These are phyloP conservation scores for Calophaca sinica DNA, from an alignment of 306 rosid species.

Conservation along the genomic window DNA sequence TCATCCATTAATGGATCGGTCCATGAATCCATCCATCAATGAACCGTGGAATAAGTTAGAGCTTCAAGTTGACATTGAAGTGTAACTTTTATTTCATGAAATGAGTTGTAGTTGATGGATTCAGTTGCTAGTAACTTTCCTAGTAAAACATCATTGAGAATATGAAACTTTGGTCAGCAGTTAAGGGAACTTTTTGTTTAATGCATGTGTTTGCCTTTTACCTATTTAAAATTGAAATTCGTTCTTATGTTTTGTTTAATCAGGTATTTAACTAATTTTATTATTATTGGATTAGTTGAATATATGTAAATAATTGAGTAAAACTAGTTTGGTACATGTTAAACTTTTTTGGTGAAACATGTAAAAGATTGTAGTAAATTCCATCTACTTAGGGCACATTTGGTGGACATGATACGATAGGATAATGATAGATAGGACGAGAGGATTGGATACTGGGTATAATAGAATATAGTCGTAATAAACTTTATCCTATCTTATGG, in stretches of 20 bases:
- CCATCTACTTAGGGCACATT: too few species aligned
- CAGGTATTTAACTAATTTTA: too few species aligned
- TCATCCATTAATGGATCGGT: slow-evolving; percentile 37
- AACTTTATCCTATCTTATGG: too few species aligned
- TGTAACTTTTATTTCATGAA: slow-evolving; percentile 50
- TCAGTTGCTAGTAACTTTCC: slow-evolving; percentile 35
- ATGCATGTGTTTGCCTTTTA: slow-evolving; percentile 17
- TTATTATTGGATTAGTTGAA: too few species aligned
- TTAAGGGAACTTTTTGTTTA: slow-evolving; percentile 32
- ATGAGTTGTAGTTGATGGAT: slow-evolving; percentile 56
- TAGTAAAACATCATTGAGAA: slow-evolving; percentile 27
- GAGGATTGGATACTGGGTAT: too few species aligned
- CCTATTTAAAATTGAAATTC: not conserved
- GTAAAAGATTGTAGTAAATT: too few species aligned
- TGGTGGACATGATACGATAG: too few species aligned
- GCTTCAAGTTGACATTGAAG: slow-evolving; percentile 51
- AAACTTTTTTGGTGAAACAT: too few species aligned
- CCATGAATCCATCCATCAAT: slow-evolving; percentile 35
- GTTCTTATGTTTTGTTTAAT: not conserved
- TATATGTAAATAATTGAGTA: too few species aligned
- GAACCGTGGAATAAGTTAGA: slow-evolving; percentile 58
- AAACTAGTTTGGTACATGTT: too few species aligned
- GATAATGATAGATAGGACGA: too few species aligned
- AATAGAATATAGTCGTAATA: too few species aligned
- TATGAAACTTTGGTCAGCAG: slow-evolving; percentile 14